Conservation (phyloP, 805 yeast genomes). For the Candida pini region DNA sequence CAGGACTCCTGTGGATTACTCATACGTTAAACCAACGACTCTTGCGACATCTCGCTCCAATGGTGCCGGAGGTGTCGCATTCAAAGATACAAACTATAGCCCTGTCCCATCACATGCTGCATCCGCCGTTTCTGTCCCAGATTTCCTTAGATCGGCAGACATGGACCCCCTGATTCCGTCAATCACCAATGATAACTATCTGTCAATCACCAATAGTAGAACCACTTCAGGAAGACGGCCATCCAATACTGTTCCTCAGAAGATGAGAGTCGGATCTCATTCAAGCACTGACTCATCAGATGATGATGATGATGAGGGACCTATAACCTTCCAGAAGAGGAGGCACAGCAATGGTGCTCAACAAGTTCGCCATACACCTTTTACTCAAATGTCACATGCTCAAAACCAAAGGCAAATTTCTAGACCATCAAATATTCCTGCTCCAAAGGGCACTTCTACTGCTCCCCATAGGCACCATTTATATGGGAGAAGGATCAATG, state of each 20-base stretch:
- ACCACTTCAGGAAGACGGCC: slow-evolving; percentile 6
- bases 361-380: no score
- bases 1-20: not conserved
- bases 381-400: no score
- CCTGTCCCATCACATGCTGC: slow-evolving; percentile 13
- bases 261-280: not conserved
- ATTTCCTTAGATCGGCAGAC: slow-evolving; percentile 15
- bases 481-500: no score
- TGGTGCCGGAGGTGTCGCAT: slow-evolving; percentile 1
- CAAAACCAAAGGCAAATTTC: no score
- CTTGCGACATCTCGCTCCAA: not conserved
- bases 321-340: slow-evolving; percentile 2
- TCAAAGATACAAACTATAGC: slow-evolving; percentile 9
- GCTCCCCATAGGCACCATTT: no score
- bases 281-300: slow-evolving; percentile 7
- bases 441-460: no score
- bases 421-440: no score
- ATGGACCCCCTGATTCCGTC: slow-evolving; percentile 20
- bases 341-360: slow-evolving; percentile 3
- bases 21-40: not conserved
- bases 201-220: slow-evolving; percentile 4
- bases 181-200: slow-evolving; percentile 10
- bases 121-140: slow-evolving; percentile 25
- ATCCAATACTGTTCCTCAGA: not conserved
- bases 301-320: slow-evolving; percentile 4